Evolutionary conservation across 495 filamentous ascomycete genomes (phyloP).

Genomic region (Daldinia caldariorum): DNA sequence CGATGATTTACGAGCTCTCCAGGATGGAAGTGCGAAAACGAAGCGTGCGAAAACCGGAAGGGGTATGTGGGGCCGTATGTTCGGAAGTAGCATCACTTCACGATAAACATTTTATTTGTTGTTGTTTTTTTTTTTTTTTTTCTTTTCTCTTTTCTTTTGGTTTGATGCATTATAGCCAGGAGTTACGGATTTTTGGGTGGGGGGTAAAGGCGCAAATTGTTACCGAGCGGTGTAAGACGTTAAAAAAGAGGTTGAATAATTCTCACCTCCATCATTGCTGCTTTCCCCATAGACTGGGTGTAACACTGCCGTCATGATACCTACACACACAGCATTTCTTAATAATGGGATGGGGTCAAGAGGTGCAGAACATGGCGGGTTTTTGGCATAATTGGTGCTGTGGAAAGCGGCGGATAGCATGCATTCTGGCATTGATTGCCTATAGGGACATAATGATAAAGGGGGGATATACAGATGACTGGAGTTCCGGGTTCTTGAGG

Average conservation of each 20-base stretch:
- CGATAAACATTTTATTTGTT: conserved; percentile 29
- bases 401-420: conserved; percentile 13
- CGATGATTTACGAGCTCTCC: conserved; percentile 53
- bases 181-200: conserved; percentile 33
- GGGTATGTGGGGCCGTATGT: conserved; percentile 56
- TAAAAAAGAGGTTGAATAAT: conserved; percentile 19
- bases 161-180: conserved; percentile 41
- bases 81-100: conserved; percentile 39
- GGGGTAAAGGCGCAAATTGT: conserved; percentile 28
- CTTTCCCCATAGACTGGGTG: conserved; percentile 30
- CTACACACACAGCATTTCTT: conserved; percentile 22
- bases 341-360: conserved; percentile 24
- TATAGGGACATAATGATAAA: conserved; percentile 6
- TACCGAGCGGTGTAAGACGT: conserved; percentile 29
- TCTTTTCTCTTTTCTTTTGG: not conserved
- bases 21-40: conserved; percentile 49
- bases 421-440: conserved; percentile 32
- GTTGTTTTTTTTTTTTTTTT: not conserved
- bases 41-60: conserved; percentile 52
- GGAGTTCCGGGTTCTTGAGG: conserved; percentile 13
- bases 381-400: conserved; percentile 27
- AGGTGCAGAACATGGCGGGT: conserved; percentile 10
- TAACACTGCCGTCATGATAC: conserved; percentile 33
- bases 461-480: conserved; percentile 20
- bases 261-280: conserved; percentile 18